These are phyloP conservation scores for Haplosporangium sp. DNA, from an alignment of 371 early-diverging fungal genomes.

Conservation along the genomic window DNA sequence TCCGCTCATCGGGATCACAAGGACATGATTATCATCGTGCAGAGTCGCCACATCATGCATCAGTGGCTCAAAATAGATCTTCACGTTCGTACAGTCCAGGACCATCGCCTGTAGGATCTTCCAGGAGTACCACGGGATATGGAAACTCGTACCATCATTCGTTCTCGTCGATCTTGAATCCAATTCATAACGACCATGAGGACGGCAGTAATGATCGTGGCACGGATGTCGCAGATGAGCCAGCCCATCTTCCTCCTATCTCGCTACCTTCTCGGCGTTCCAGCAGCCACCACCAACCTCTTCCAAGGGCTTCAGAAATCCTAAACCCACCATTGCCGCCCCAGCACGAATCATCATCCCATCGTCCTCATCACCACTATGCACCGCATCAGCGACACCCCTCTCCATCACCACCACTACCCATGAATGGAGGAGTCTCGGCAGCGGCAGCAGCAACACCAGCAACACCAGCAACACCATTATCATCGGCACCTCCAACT, in stretches of 20 bases:
- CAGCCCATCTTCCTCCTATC: constrained; percentile 40
- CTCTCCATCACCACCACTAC: constrained; percentile 13
- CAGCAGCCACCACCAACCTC: constrained; percentile 15
- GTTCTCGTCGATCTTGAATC: constrained; percentile 30
- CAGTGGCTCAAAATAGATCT: neutral
- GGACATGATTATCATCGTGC: constrained; percentile 26
- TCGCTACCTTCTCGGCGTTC: constrained; percentile 34
- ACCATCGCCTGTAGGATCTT: neutral
- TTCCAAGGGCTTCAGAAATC: constrained; percentile 46
- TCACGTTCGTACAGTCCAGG: constrained; percentile 1
- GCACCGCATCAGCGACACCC: constrained; percentile 3
- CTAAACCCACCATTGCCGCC: constrained; percentile 14
- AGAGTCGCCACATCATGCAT: constrained; percentile 11
- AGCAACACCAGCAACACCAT: neutral
- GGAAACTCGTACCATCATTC: constrained; percentile 15
- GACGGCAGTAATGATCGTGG: neutral
- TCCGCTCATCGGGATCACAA: constrained; percentile 18
- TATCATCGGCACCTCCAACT: constrained; percentile 12
- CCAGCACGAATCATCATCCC: constrained; percentile 5
- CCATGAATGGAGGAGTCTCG: neutral
- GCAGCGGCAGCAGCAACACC: constrained; percentile 9
- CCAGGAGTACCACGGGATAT: constrained; percentile 15
- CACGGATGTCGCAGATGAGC: neutral
- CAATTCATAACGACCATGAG: constrained; percentile 5
- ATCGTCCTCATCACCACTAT: constrained; percentile 8